These are phyloP conservation scores for Xylariaceae sp. DNA, from an alignment of 2,329 filamentous ascomycete species.

Conservation along the genomic window DNA sequence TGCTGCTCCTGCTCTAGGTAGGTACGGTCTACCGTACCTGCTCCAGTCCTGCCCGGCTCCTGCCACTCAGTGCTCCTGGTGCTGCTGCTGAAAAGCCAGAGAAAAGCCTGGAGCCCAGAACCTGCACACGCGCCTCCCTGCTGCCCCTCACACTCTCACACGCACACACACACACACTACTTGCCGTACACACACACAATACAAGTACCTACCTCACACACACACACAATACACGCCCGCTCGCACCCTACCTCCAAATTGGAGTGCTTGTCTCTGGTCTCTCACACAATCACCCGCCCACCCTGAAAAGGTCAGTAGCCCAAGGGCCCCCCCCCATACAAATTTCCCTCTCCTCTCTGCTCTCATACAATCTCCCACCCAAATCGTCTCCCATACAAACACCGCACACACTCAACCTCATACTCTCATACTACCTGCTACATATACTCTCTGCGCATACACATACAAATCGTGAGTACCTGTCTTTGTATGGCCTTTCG, in stretches of 20 bases:
- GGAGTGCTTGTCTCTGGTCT: slow-evolving; percentile 29
- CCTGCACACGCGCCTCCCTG: slow-evolving; percentile 5
- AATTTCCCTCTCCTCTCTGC: slow-evolving; percentile 49
- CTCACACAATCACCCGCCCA: slow-evolving; percentile 56
- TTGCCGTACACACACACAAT: slow-evolving; percentile 8
- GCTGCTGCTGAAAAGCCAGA: slow-evolving; percentile 6
- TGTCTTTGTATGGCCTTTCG: slow-evolving; percentile 35
- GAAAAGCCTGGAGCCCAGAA: slow-evolving; percentile 5
- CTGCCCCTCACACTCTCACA: slow-evolving; percentile 11
- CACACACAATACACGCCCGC: slow-evolving; percentile 12
- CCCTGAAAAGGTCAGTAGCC: slow-evolving; percentile 58
- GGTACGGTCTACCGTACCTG: not conserved
- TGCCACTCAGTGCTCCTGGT: not conserved
- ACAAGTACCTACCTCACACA: not conserved
- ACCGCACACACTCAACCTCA: slow-evolving; percentile 38
- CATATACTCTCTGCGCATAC: slow-evolving; percentile 11
- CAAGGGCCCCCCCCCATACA: slow-evolving; percentile 48
- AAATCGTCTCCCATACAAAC: slow-evolving; percentile 50
- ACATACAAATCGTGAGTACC: slow-evolving; percentile 48
- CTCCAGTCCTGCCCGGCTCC: not conserved
- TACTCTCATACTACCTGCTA: slow-evolving; percentile 29
- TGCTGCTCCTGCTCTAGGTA: not conserved
- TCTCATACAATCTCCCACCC: slow-evolving; percentile 57
- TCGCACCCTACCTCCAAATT: slow-evolving; percentile 29
- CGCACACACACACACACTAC: slow-evolving; percentile 2